Evolutionary conservation across 306 rosid genomes (phyloP).

Genomic region (Arachis stenosperma): DNA sequence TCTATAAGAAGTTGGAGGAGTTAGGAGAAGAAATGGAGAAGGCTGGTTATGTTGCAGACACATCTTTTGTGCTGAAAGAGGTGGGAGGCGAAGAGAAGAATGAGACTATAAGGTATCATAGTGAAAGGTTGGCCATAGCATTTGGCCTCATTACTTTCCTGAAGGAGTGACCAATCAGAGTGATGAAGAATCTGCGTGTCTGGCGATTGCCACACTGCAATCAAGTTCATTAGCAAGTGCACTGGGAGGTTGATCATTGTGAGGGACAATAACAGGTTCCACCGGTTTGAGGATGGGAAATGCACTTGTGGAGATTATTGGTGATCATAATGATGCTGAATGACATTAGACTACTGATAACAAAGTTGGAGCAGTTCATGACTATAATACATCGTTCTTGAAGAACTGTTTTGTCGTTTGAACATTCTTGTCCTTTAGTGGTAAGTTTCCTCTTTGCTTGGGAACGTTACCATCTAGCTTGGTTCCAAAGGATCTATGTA

Average conservation of each 20-base stretch:
- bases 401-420: too few species aligned
- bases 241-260: constrained; percentile 70
- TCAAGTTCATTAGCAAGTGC: constrained; percentile 85
- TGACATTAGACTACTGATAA: neutral
- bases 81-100: constrained; percentile 77
- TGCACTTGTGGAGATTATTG: constrained; percentile 89
- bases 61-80: constrained; percentile 75
- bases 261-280: constrained; percentile 85
- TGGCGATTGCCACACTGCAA: constrained; percentile 90
- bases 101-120: constrained; percentile 67
- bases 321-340: constrained; percentile 43
- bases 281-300: constrained; percentile 83
- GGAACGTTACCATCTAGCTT: too few species aligned
- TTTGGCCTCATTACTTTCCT: constrained; percentile 77
- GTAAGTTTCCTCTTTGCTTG: too few species aligned
- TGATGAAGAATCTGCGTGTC: constrained; percentile 90
- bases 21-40: constrained; percentile 71
- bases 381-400: neutral
- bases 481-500: too few species aligned
- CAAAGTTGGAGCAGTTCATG: constrained; percentile 9
- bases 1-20: constrained; percentile 79
- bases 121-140: constrained; percentile 88
- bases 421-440: too few species aligned
- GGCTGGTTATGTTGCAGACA: constrained; percentile 89
- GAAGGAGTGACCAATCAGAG: constrained; percentile 69